Base-by-base conservation (phyloP, 106 monocot genomes). In the Acorus calamus region DNA sequence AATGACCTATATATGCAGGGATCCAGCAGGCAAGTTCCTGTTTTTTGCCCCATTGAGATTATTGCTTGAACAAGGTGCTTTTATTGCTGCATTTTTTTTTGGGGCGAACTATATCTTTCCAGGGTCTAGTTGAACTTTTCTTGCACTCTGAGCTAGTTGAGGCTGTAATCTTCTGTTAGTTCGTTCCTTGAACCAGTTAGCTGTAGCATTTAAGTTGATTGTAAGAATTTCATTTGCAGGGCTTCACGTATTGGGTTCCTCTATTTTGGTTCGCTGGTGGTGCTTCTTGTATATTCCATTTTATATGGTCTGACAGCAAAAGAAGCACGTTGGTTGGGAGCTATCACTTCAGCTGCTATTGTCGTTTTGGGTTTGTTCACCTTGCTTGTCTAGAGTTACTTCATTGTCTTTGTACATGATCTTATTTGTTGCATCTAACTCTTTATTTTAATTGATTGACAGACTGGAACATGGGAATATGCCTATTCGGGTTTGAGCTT, bases 391-490 rank as follows among this genome's bases (percentile, higher is more conserved):
- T 14, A 61, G 44, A 5, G 49, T 46, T 73, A 52, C 14, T 9
- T 50, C 59, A 44, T 52, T 47, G 55, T 9, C 3, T 10, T 57
- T 42, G 7, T 44, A 41, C 10, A 28, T 28, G 28, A 28, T 28
- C 28, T 28, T 64, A 42, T 46, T 47, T 11, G 28, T 7, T 66
- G 11, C n/a, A 50, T 8, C 2, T 44, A 41, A 41, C n/a, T 57
- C 4, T 63, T 48, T 51, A 3, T 52, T 42, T 3, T 43, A 14
- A 49, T 59, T 49, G 7, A 45, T 51, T 62, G 28, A 55, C 71
- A 96, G 94, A 96, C 55, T 90, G 90, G 94, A 96, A 90, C 47
- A 76, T 94, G 63, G 94, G 94, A 4, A 66, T 73, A 47, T 96
- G 90, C 66, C 81, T 91, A 58, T 87, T 96, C 80, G 79, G 80